Evolutionary conservation across 164 flowering plant genomes (phyloP).

Genomic region (Euptelea pleiosperma): DNA sequence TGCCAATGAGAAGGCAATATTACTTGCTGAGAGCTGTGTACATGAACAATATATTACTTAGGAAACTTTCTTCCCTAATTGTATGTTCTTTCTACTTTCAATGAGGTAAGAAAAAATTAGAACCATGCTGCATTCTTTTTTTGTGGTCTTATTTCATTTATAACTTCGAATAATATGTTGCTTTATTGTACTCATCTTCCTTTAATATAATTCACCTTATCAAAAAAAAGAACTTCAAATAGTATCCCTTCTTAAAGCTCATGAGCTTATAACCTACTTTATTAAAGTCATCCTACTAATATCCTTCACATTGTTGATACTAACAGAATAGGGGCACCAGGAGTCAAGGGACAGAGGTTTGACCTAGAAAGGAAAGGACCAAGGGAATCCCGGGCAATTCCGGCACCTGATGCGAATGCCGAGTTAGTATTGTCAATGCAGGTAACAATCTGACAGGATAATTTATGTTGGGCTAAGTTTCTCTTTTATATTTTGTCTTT

Average conservation of each 20-base stretch:
- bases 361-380: slow-evolving; percentile 65
- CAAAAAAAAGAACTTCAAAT: too few relatives aligned
- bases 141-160: too few relatives aligned
- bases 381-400: slow-evolving; percentile 79
- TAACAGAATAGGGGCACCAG: slow-evolving; percentile 56
- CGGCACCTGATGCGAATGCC: slow-evolving; percentile 98
- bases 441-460: slow-evolving; percentile 35
- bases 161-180: too few relatives aligned
- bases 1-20: too few relatives aligned
- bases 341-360: slow-evolving; percentile 53
- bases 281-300: neutral
- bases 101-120: too few relatives aligned
- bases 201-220: too few relatives aligned
- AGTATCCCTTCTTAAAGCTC: neutral
- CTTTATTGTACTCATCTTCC: too few relatives aligned
- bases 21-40: too few relatives aligned
- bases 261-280: neutral
- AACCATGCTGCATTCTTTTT: too few relatives aligned
- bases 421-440: slow-evolving; percentile 79
- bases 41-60: too few relatives aligned
- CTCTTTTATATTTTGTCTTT: slow-evolving; percentile 1
- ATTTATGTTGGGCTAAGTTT: neutral
- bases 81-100: too few relatives aligned
- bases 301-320: neutral
- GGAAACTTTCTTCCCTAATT: too few relatives aligned